Evolutionary conservation across 768 basidiomycete species (phyloP).

Genomic region (Scleroderma citrinum): DNA sequence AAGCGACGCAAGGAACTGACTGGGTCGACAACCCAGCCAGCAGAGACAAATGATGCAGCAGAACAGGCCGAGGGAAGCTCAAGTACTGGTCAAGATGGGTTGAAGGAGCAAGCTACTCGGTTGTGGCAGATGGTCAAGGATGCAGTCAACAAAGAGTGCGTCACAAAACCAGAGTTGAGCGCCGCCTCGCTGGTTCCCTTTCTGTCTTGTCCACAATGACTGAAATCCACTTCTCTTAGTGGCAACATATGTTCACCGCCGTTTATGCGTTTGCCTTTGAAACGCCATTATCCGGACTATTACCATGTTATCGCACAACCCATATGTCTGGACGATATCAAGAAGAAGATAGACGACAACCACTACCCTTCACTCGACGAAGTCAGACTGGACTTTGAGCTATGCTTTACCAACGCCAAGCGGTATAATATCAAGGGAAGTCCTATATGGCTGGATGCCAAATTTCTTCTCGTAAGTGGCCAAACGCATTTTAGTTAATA

Average conservation of each 20-base stretch:
- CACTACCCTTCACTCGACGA: conserved; percentile 58
- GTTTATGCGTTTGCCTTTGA: conserved; percentile 66
- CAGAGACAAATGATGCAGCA: conserved; percentile 27
- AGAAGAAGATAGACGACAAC: conserved; percentile 60
- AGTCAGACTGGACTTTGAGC: conserved; percentile 67
- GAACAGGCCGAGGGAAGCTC: conserved; percentile 17
- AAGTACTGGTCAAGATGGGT: conserved; percentile 23
- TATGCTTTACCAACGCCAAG: conserved; percentile 77
- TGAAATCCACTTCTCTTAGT: conserved; percentile 36
- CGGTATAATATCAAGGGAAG: conserved; percentile 79
- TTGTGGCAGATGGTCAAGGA: conserved; percentile 78
- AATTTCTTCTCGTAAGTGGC: conserved; percentile 62
- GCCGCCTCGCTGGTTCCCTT: conserved; percentile 38
- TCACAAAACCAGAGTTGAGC: conserved; percentile 39
- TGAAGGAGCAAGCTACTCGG: conserved; percentile 63
- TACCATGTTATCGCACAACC: conserved; percentile 74
- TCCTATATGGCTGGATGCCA: conserved; percentile 77
- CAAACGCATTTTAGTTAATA: neutral
- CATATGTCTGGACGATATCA: conserved; percentile 86
- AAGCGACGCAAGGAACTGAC: conserved; percentile 50
- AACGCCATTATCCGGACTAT: conserved; percentile 80
- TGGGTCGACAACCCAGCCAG: conserved; percentile 27
- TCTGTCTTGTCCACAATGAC: conserved; percentile 31
- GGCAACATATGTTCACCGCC: conserved; percentile 57
- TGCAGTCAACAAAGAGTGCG: conserved; percentile 85